A percentile compares a stretch with the other conserved stretches of the same genome.
These are phyloP conservation scores for Cladosporium sp. DNA, from an alignment of 2,329 filamentous ascomycete genomes.

Conservation along the genomic window DNA sequence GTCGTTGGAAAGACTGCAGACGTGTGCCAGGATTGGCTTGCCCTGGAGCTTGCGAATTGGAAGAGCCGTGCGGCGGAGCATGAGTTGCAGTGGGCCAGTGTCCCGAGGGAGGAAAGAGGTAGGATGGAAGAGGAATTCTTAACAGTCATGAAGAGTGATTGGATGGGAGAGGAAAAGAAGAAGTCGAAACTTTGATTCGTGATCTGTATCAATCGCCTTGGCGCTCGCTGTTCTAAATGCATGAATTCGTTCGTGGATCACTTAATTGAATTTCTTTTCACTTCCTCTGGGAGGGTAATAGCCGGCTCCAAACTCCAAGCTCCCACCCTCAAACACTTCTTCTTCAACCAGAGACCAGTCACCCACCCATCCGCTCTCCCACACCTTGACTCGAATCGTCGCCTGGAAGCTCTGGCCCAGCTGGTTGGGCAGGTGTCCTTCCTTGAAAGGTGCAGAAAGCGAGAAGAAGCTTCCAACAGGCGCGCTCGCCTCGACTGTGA, in stretches of 20 bases:
- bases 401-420: conserved; percentile 47
- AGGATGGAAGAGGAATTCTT: conserved; percentile 28
- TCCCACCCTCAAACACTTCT: conserved; percentile 40
- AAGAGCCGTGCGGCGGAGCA: conserved; percentile 24
- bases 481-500: conserved; percentile 38
- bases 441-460: conserved; percentile 42
- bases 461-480: conserved; percentile 43
- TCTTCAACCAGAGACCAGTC: conserved; percentile 38
- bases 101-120: conserved; percentile 25
- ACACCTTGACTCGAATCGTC: conserved; percentile 40
- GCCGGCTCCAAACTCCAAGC: conserved; percentile 47
- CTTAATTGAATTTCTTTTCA: conserved; percentile 33
- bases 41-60: conserved; percentile 33
- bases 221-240: neutral
- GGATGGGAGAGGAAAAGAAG: conserved; percentile 13
- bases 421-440: conserved; percentile 43
- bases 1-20: conserved; percentile 63
- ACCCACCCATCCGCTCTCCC: conserved; percentile 35
- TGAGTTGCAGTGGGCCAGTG: conserved; percentile 23
- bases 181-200: conserved; percentile 1
- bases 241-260: neutral
- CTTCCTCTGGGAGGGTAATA: conserved; percentile 43
- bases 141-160: conserved; percentile 21
- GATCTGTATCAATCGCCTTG: neutral
- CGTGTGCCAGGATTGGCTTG: conserved; percentile 35